Percentiles rank a stretch among this genome's conserved stretches.
Evolutionary conservation across 148 eudicot species (phyloP).

Genomic region (Vaccinium vitisidaea): DNA sequence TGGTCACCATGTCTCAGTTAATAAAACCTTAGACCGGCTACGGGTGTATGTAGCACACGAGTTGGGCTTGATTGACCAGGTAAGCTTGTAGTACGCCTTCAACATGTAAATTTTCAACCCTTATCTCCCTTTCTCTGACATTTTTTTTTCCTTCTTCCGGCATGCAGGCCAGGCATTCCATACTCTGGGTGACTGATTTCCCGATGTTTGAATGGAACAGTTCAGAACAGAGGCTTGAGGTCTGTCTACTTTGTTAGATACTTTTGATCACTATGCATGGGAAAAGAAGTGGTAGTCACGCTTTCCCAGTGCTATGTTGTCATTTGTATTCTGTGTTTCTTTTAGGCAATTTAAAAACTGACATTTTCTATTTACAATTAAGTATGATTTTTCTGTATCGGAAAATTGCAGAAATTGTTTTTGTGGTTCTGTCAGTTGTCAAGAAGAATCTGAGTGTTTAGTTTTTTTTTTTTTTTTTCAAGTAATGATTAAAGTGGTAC

Average conservation of each 20-base stretch:
- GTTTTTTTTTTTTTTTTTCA: background rate
- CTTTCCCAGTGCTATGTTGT: background rate
- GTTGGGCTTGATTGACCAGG: constrained; percentile 76
- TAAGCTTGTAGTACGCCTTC: constrained; percentile 36
- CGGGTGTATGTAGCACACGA: constrained; percentile 69
- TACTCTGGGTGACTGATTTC: constrained; percentile 93
- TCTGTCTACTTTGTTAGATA: constrained; percentile 31
- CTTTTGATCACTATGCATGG: background rate
- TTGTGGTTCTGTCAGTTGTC: background rate
- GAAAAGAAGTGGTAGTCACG: background rate
- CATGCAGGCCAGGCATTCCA: constrained; percentile 72
- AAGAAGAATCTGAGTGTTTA: background rate
- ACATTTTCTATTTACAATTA: background rate
- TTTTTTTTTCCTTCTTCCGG: constrained; percentile 15
- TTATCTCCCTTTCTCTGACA: background rate
- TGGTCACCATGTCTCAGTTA: constrained; percentile 65
- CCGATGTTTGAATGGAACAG: constrained; percentile 99
- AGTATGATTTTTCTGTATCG: background rate
- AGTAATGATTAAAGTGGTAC: background rate
- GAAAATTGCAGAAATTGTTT: background rate
- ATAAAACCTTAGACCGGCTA: constrained; percentile 78
- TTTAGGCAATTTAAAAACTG: background rate
- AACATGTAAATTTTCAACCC: background rate
- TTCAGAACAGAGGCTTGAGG: constrained; percentile 89
- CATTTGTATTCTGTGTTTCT: background rate